Base-by-base conservation (phyloP, 1,139 yeast species). In the Zygosaccharomyces pseudobailii region DNA sequence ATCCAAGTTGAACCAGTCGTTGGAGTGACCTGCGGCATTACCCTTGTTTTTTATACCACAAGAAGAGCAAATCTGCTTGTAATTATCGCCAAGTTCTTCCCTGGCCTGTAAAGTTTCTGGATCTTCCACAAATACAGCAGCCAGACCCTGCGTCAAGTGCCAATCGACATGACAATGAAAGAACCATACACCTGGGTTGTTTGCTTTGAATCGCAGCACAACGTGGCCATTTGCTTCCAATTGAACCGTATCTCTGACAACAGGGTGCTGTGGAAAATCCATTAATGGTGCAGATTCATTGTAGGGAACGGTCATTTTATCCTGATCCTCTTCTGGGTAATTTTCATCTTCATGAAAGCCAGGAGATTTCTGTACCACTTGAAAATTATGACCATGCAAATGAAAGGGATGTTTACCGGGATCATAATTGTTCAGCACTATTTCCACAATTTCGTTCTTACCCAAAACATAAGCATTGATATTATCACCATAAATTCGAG, bases 161-260 rank as follows among this genome's bases (percentile, higher is more conserved):
- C 96, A 88, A 61, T 88, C 96, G 56, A 88, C 83, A 61, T 88
- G 96, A 70, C 96, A 89, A 67, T 88, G 96, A 87, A 88, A 88
- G 61, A 84, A 74, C 95, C 95, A 87, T 36, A 87, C 88, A 60
- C 96, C 96, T 24, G 96, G 96, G 66, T 87, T 87, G 60, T 84
- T 80, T 44, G 95, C 88, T 56, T 71, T 75, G 65, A 84, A 84
- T 61, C 94, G 71, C 42, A 84, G 55, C 3, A 83, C 88, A 41
- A 81, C 62, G 58, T 80, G 77, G 0, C 89, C 86, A 55, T 82
- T 80, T 33, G 86, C 79, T 51, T 79, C 76, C 25, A 84, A 80
- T 50, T 75, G 71, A 24, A 78, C 78, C 1, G 87, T 81, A 62
- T 85, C 94, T 68, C 94, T 78, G 36, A 72, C 60, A 66, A 79